Conservation (phyloP, 306 rosid genomes). For the Lupinus albus region DNA sequence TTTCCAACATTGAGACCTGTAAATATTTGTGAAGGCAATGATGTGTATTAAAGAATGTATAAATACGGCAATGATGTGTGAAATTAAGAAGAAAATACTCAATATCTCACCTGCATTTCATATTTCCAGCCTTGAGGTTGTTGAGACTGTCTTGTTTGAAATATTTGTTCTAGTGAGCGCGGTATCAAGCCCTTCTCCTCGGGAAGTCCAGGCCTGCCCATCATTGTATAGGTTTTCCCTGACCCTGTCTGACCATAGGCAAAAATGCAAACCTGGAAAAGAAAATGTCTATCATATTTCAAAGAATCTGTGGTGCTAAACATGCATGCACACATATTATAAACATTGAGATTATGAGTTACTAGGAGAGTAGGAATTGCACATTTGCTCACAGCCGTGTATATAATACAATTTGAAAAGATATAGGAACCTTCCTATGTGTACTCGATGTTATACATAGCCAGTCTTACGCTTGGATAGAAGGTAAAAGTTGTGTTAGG, state of each 20-base stretch:
- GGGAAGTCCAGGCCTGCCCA: conserved; percentile 84
- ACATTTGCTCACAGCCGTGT: neutral
- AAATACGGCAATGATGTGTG: neutral
- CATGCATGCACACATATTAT: conserved; percentile 5
- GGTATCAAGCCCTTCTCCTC: conserved; percentile 91
- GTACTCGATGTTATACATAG: no score
- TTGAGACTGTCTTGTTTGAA: conserved; percentile 79
- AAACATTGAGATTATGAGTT: conserved; percentile 11
- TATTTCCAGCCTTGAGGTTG: conserved; percentile 93
- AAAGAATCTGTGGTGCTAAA: conserved; percentile 15
- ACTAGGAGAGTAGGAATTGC: neutral
- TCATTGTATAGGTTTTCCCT: conserved; percentile 98
- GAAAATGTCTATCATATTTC: conserved; percentile 37
- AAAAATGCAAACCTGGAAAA: conserved; percentile 88
- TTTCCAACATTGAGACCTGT: conserved; percentile 97
- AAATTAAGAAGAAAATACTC: conserved; percentile 14
- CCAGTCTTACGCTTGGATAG: no score
- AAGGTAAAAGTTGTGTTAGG: no score
- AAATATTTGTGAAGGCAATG: conserved; percentile 11
- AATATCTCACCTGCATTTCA: conserved; percentile 83
- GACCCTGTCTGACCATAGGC: conserved; percentile 99
- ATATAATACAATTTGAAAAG: conserved; percentile 17
- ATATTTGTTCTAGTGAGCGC: conserved; percentile 89
- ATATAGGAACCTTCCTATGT: no score
- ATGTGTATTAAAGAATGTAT: neutral